phyloP scores from a whole-genome alignment of 495 filamentous ascomycete species.

The Hapsidospora chrysogenum region DNA sequence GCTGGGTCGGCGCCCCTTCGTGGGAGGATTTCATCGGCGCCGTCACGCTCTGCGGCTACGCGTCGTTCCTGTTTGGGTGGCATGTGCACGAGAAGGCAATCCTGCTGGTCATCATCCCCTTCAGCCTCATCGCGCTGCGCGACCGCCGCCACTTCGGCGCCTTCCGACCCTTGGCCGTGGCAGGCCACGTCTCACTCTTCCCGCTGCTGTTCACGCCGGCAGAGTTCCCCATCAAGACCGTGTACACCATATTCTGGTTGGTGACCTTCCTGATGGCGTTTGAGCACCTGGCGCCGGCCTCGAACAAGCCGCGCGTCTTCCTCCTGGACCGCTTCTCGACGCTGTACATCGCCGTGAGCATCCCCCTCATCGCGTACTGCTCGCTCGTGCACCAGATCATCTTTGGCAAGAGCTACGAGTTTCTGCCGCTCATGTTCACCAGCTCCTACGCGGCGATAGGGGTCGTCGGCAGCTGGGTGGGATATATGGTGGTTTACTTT shows the following conservation, averaged over 20 bases:
- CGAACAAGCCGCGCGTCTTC: slow-evolving; percentile 57
- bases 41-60: slow-evolving; percentile 87
- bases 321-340: slow-evolving; percentile 81
- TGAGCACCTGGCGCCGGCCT: slow-evolving; percentile 72
- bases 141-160: slow-evolving; percentile 85
- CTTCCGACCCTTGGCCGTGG: slow-evolving; percentile 80
- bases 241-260: slow-evolving; percentile 89
- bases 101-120: slow-evolving; percentile 84
- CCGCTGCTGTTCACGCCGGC: slow-evolving; percentile 81
- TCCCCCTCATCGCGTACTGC: slow-evolving; percentile 80
- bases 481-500: slow-evolving; percentile 89
- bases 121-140: slow-evolving; percentile 83
- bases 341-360: slow-evolving; percentile 70
- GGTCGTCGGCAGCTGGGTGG: slow-evolving; percentile 93
- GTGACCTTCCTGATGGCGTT: slow-evolving; percentile 72
- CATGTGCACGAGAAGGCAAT: slow-evolving; percentile 98
- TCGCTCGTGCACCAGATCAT: slow-evolving; percentile 66
- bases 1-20: slow-evolving; percentile 45
- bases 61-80: slow-evolving; percentile 96
- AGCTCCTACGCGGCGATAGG: slow-evolving; percentile 89
- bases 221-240: slow-evolving; percentile 83
- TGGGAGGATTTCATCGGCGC: slow-evolving; percentile 82
- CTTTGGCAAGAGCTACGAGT: slow-evolving; percentile 74
- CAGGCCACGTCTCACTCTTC: slow-evolving; percentile 89
- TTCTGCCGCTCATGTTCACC: slow-evolving; percentile 91